Conservation (phyloP, 768 basidiomycete genomes). For the Hemileccinum impolitum region DNA sequence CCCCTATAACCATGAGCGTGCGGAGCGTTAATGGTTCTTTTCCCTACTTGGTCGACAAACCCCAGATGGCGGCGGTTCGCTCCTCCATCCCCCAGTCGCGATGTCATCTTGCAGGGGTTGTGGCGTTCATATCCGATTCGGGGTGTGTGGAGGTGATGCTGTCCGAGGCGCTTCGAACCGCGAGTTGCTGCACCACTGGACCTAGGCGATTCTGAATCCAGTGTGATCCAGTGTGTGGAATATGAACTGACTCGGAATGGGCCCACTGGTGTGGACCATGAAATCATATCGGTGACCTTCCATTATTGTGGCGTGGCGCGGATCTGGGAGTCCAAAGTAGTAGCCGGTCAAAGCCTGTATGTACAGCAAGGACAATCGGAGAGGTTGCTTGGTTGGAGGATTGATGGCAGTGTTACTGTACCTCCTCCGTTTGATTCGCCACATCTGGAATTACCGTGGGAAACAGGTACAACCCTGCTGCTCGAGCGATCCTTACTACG, state of each 20-base stretch:
- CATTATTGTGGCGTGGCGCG: background rate
- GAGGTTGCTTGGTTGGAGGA: background rate
- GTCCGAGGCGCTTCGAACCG: slow-evolving; percentile 19
- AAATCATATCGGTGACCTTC: no score
- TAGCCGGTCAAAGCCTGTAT: no score
- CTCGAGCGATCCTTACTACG: no score
- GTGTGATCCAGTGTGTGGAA: no score
- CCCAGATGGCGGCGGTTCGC: slow-evolving; percentile 3
- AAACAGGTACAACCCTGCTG: no score
- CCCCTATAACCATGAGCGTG: slow-evolving; percentile 6
- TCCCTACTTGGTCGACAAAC: background rate
- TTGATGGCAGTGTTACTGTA: background rate
- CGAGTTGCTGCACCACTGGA: slow-evolving; percentile 2
- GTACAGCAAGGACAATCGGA: no score
- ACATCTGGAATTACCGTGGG: no score
- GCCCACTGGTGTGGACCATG: no score
- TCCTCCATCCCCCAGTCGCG: background rate
- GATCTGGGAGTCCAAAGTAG: background rate
- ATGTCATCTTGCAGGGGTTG: slow-evolving; percentile 3
- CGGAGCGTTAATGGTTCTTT: background rate
- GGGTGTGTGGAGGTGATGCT: background rate
- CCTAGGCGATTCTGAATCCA: background rate
- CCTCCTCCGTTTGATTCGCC: no score
- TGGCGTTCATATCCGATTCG: slow-evolving; percentile 11
- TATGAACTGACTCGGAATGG: no score